Evolutionary conservation across 495 filamentous ascomycete genomes (phyloP), one percentile per base, ranked within the genome.

Genomic region (Pseudevernia furfuracea): DNA sequence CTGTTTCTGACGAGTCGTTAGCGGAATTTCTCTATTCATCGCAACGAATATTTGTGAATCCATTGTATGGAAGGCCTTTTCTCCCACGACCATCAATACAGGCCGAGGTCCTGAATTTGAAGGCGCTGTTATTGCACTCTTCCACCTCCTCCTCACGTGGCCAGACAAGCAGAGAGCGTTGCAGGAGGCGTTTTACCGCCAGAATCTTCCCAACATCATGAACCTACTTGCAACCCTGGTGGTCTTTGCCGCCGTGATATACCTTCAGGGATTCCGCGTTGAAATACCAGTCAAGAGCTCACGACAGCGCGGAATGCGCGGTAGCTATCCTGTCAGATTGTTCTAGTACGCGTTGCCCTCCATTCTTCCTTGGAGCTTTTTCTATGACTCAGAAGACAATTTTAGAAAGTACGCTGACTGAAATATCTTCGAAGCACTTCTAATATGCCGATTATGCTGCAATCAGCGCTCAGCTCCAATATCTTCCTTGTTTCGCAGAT

Each of bases 31-130:
- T 53, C 88, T 99, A 62, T 99, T 99, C 85, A 99, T 99, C 74
- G 95, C 95, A 62, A 99, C 95, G 81, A 97, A 97, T 84, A 97
- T 99, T 79, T 99, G 95, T 87, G 95, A 99, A 80, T 96, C 92
- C 41, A 99, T 99, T 75, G 87, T 99, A 76, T 99, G 95, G 95
- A 96, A 96, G 82, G 95, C 95, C 25, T 97, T 97, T 82, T 96
- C 92, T 61, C 95, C 95, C 36, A 99, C 95, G 21, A 97, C 94
- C 73, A 96, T 99, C 80, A 99, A 99, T 82, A 97, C 95, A 64
- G 95, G 95, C 66, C 90, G 95, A 82, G 95, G 95, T 60, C 95
- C 95, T 71, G 95, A 99, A 78, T 99, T 97, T 75, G 95, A 99
- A 81, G 95, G 95, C 75, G 95, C 95, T 60, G 91, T 99, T 71